Conservation (phyloP, 768 basidiomycete genomes). For the Clitopilus hobsonii region DNA sequence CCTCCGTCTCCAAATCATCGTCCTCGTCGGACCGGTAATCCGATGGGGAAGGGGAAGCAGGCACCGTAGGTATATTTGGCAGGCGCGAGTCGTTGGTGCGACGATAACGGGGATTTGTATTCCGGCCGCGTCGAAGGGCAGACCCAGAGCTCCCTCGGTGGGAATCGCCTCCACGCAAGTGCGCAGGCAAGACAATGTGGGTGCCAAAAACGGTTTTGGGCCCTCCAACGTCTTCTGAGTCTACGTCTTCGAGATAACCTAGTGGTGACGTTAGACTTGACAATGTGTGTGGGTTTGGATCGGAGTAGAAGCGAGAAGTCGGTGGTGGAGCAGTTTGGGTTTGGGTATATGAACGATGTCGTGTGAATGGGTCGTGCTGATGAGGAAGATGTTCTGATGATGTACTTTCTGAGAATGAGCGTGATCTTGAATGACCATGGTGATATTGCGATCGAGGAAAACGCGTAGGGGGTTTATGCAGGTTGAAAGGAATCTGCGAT, state of each 20-base stretch:
- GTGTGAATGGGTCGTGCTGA: conserved; percentile 14
- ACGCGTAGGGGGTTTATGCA: conserved; percentile 26
- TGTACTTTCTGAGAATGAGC: conserved; percentile 20
- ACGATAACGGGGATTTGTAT: background rate
- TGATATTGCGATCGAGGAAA: no score
- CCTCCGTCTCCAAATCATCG: background rate
- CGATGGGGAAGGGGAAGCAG: background rate
- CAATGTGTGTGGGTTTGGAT: background rate
- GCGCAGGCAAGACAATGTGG: background rate
- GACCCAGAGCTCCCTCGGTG: background rate
- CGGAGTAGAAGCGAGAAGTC: background rate
- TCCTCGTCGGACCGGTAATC: background rate
- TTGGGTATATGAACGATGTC: conserved; percentile 10
- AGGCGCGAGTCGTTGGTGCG: background rate
- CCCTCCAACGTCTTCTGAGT: background rate
- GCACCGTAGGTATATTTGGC: background rate
- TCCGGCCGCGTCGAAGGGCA: background rate
- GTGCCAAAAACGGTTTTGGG: background rate
- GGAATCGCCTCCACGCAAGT: background rate
- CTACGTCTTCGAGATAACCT: background rate
- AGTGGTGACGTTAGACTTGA: background rate
- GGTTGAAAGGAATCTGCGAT: conserved; percentile 56
- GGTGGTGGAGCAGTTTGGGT: background rate
- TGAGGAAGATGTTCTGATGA: conserved; percentile 14
- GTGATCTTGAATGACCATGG: conserved; percentile 22